Conservation (phyloP, 2,329 filamentous ascomycete species). For the Colletotrichum orchidophilum region DNA sequence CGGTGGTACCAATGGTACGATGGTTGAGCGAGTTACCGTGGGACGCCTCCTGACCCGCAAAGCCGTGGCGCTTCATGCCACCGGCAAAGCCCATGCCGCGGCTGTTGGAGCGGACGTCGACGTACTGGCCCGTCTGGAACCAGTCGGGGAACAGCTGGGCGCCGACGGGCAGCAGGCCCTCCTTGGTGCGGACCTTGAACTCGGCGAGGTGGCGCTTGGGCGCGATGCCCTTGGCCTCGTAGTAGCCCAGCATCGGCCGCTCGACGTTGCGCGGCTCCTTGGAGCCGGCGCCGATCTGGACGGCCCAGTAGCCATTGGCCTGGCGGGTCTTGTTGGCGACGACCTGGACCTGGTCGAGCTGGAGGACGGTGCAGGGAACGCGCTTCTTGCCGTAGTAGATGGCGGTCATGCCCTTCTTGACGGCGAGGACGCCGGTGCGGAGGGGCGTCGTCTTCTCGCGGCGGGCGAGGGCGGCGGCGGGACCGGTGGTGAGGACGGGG, state of each 20-base stretch:
- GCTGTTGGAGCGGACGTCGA: conserved; percentile 83
- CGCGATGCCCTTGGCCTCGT: conserved; percentile 80
- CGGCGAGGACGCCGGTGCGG: conserved; percentile 83
- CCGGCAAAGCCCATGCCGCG: conserved; percentile 94
- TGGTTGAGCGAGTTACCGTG: conserved; percentile 97
- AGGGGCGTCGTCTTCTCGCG: conserved; percentile 67
- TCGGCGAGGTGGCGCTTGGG: conserved; percentile 87
- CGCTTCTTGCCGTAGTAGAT: conserved; percentile 83
- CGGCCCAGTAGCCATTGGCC: conserved; percentile 90
- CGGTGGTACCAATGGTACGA: conserved; percentile 88
- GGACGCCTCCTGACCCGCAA: conserved; percentile 85
- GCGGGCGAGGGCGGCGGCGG: conserved; percentile 68
- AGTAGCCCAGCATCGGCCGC: conserved; percentile 88
- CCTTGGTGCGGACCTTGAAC: conserved; percentile 81
- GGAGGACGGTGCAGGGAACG: conserved; percentile 88
- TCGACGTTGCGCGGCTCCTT: conserved; percentile 80
- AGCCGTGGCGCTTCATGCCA: conserved; percentile 97
- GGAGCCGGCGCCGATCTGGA: conserved; percentile 85
- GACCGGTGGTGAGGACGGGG: conserved; percentile 64
- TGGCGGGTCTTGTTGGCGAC: conserved; percentile 84
- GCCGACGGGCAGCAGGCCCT: conserved; percentile 80
- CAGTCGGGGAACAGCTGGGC: conserved; percentile 83
- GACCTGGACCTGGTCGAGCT: conserved; percentile 92
- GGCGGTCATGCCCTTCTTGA: conserved; percentile 97
- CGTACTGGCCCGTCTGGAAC: conserved; percentile 90